These are phyloP conservation scores for Cutaneotrichosporon sp. DNA, from an alignment of 1,284 basidiomycete genomes.

Conservation along the genomic window DNA sequence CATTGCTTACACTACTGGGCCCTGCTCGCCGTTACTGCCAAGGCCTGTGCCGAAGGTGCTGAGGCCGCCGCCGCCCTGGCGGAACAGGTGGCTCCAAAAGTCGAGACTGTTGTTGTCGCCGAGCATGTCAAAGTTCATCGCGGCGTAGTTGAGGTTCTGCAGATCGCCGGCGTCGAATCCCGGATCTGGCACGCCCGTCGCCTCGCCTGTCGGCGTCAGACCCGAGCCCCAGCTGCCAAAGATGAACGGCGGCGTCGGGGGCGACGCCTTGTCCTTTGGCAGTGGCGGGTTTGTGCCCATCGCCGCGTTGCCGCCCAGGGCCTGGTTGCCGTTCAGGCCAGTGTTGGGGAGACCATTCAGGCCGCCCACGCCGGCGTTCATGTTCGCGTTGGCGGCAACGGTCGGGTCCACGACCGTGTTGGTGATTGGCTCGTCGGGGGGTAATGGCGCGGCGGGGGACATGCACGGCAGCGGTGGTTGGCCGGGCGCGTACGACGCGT, in stretches of 20 bases:
- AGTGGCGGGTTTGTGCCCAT: not conserved
- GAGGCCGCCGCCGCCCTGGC: conserved; percentile 3
- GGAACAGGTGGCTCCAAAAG: conserved; percentile 16
- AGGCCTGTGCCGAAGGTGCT: conserved; percentile 6
- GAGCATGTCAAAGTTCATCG: conserved; percentile 21
- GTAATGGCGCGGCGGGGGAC: not conserved
- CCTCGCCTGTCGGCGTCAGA: conserved; percentile 5
- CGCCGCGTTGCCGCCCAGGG: not conserved
- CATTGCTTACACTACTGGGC: no score
- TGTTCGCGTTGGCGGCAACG: not conserved
- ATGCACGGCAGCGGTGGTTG: conserved; percentile 2
- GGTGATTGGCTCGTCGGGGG: no score
- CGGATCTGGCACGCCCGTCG: conserved; percentile 1
- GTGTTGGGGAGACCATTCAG: not conserved
- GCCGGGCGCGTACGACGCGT: not conserved
- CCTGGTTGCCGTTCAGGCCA: not conserved
- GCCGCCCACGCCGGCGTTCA: not conserved
- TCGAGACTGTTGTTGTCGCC: conserved; percentile 9
- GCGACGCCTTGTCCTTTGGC: not conserved
- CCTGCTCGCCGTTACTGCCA: not conserved
- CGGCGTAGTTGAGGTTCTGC: conserved; percentile 18
- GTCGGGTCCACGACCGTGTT: no score
- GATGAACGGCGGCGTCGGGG: conserved; percentile 10
- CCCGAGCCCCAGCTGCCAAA: conserved; percentile 6
- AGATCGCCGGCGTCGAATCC: conserved; percentile 16